A percentile compares a stretch with the other conserved stretches of the same genome.
phyloP scores from a whole-genome alignment of 352 stramenopile genomes.

The Pythium vanterpoolii region DNA sequence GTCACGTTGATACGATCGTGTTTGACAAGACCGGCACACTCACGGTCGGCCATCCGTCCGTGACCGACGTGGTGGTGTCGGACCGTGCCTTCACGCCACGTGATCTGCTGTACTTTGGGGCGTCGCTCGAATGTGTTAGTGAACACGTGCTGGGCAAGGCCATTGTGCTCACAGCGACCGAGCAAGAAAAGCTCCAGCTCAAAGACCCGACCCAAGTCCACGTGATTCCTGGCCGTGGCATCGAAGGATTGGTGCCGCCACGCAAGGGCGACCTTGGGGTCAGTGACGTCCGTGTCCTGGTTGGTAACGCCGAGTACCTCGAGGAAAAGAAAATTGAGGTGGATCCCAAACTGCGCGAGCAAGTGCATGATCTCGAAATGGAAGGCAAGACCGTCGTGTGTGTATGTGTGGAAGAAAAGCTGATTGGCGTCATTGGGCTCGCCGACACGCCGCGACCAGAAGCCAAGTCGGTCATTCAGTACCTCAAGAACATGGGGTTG shows the following conservation, averaged over 20 bases:
- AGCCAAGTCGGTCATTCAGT: constrained; percentile 62
- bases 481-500: constrained; percentile 77
- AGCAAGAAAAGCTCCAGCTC: constrained; percentile 72
- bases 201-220: constrained; percentile 72
- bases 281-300: constrained; percentile 43
- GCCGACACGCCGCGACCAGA: constrained; percentile 75
- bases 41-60: constrained; percentile 77
- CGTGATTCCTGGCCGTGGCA: constrained; percentile 72
- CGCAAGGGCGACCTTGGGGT: constrained; percentile 19
- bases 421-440: constrained; percentile 74
- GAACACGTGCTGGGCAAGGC: constrained; percentile 85
- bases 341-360: constrained; percentile 46
- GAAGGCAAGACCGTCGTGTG: constrained; percentile 85
- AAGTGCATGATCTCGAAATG: constrained; percentile 82
- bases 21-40: constrained; percentile 95
- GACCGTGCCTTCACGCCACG: constrained; percentile 58
- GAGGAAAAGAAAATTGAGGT: constrained; percentile 77
- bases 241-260: constrained; percentile 57
- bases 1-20: constrained; percentile 84
- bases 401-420: constrained; percentile 62
- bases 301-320: constrained; percentile 79
- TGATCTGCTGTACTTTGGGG: constrained; percentile 78
- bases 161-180: constrained; percentile 72
- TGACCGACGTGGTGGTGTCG: constrained; percentile 73
- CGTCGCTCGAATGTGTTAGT: constrained; percentile 77